Conservation (phyloP, 2,329 filamentous ascomycete genomes). For the Ophiostoma triangulosporum region DNA sequence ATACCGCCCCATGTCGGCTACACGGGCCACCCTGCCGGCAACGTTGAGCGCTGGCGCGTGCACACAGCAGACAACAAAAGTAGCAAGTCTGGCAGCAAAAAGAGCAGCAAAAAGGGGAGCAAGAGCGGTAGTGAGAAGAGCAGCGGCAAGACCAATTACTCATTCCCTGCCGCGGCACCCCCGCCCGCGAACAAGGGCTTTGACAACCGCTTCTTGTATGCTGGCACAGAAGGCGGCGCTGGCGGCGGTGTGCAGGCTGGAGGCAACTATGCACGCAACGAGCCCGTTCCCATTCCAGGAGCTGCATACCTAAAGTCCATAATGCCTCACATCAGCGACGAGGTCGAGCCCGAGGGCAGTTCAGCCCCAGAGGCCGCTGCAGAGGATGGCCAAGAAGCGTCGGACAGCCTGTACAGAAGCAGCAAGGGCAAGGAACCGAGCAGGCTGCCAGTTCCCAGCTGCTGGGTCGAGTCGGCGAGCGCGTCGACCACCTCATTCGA, state of each 20-base stretch:
- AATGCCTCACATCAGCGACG: neutral
- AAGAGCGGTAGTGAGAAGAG: neutral
- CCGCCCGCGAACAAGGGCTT: neutral
- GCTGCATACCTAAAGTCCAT: neutral
- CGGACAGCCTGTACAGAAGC: neutral
- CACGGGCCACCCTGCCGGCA: conserved; percentile 3
- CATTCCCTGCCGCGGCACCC: neutral
- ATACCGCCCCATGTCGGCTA: conserved; percentile 3
- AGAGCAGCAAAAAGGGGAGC: neutral
- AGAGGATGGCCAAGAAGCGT: neutral
- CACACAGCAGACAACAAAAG: neutral
- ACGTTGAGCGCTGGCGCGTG: conserved; percentile 5
- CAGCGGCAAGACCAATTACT: neutral
- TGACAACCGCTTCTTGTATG: neutral
- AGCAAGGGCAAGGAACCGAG: neutral
- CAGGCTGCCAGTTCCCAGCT: neutral
- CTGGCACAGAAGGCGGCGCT: neutral
- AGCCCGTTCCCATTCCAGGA: neutral
- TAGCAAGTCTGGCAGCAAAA: neutral
- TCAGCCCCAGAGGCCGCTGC: neutral
- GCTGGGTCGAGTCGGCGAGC: neutral
- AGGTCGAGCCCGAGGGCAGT: neutral
- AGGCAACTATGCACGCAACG: neutral
- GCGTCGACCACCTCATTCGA: neutral
- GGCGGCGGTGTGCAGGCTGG: neutral